Conservation (phyloP, 305 asterid species). For the Fraxinus greggii region DNA sequence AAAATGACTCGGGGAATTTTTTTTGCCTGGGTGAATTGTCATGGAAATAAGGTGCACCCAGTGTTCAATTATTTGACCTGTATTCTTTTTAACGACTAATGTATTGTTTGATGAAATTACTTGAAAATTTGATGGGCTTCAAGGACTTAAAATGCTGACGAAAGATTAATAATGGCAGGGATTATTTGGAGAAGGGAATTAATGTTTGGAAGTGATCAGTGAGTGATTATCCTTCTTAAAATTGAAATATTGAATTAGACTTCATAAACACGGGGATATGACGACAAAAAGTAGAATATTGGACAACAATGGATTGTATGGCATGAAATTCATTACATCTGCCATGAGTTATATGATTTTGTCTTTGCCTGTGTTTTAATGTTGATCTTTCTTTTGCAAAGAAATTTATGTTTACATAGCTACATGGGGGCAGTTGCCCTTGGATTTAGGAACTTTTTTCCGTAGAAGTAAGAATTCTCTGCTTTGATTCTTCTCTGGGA, state of each 20-base stretch:
- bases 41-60: background rate
- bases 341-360: background rate
- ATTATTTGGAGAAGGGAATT: background rate
- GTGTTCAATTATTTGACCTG: background rate
- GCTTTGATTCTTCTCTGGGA: background rate
- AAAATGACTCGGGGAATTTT: background rate
- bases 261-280: background rate
- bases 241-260: background rate
- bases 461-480: background rate
- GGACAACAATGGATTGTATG: background rate
- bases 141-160: background rate
- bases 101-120: background rate
- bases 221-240: background rate
- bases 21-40: background rate
- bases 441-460: background rate
- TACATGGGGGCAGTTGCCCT: background rate
- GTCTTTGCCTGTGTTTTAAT: background rate
- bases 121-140: background rate
- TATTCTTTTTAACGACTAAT: background rate
- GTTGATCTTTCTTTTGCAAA: background rate
- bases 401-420: background rate
- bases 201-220: background rate
- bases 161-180: background rate
- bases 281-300: background rate
- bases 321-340: background rate